Base-by-base conservation (phyloP, 148 eudicot species). In the Chenopodium album region DNA sequence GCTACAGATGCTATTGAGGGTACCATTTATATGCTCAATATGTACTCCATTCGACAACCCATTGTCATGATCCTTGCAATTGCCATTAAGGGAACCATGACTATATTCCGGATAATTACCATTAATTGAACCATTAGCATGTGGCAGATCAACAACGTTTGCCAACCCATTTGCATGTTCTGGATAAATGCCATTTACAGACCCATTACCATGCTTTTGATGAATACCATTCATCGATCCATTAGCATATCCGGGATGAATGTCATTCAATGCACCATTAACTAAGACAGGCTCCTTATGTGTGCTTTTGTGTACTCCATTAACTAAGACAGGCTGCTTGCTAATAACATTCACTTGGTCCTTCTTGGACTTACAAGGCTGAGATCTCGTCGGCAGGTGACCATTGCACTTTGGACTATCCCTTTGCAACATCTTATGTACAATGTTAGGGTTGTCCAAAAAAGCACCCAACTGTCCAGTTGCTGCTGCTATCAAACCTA, bases 401-500 rank as follows among this genome's bases (percentile, higher is more conserved):
- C 87, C 90, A 23, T 86, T 93, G 87, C 85, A 86, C 69, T 84
- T 76, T 29, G 81, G 74, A 28, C 32, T 26, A 20, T 77, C 12
- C 70, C 84, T 90, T 78, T 64, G 76, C 76, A 72, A 31, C 9
- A 69, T 60, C 11, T 64, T 68, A 44, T 80, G 83, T 77, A 76
- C 78, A 52, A 72, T 9, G 44, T 37, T 32, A 19, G 82, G 82
- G 37, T 62, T 81, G 56, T 87, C 88, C 59, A 96, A 73, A 17
- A 88, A 31, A 32, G 85, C 76, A 83, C 91, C 97, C 85, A 96
- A 78, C 76, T 91, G 99, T 4, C 93, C 95, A 7, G 86, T 77
- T 76, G 99, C 93, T 70, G 98, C 98, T 68, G 98, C 95, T 82
- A 95, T 89, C 31, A 95, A 90, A 71, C 98, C 99, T 95, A 84